phyloP scores from a whole-genome alignment of 31 red algal species.

The Porphyra umbilicalis region DNA sequence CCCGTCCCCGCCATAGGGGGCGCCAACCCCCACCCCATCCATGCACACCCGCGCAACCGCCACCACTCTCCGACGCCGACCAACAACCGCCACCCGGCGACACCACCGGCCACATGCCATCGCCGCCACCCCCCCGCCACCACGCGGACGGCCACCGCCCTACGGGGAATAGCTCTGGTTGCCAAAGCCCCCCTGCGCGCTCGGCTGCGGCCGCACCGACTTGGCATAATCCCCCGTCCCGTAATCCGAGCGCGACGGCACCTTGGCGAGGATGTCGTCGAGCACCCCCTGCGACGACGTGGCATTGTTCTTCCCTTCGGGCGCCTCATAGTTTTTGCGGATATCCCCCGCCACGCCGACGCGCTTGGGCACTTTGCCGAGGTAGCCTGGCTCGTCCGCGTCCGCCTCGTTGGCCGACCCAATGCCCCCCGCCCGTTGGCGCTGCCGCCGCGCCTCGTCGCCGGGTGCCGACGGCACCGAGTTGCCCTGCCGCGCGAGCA shows the following conservation, averaged over 20 bases:
- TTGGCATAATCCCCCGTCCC: neutral
- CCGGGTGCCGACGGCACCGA: neutral
- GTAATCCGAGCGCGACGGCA: neutral
- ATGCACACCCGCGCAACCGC: too few relatives aligned
- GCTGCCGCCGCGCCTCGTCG: constrained; percentile 3
- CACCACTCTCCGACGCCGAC: too few relatives aligned
- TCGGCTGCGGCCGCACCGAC: constrained; percentile 1
- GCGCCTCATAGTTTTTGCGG: neutral
- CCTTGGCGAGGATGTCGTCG: neutral
- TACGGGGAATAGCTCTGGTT: neutral
- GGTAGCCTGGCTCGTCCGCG: neutral
- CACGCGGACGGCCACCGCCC: neutral
- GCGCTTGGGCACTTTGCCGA: neutral
- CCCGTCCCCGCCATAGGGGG: too few relatives aligned
- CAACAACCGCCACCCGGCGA: too few relatives aligned
- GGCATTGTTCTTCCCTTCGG: neutral
- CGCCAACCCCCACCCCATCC: too few relatives aligned
- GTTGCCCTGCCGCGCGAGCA: constrained; percentile 21
- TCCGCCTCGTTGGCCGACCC: neutral
- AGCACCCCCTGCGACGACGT: neutral
- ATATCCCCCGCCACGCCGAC: neutral
- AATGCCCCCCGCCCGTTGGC: neutral
- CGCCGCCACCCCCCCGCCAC: neutral
- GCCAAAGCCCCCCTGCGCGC: neutral
- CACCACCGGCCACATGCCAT: neutral